Conservation (phyloP, 306 rosid genomes). For the Phaseolus lunatus region DNA sequence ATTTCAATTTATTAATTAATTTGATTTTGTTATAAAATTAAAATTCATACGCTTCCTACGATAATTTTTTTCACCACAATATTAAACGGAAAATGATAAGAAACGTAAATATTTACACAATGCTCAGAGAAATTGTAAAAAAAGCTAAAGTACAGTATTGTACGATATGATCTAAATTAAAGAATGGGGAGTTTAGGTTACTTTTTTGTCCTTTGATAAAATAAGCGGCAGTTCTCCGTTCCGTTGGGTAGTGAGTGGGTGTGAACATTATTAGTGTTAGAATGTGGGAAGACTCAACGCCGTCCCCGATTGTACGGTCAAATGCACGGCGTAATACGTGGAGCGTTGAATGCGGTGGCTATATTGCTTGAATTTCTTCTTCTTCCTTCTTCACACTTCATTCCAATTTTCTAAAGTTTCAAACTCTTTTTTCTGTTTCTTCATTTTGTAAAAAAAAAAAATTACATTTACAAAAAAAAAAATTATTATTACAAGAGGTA, state of each 20-base stretch:
- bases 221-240: neutral
- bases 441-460: no score
- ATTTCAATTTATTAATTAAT: no score
- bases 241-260: neutral
- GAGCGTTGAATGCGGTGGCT: conserved; percentile 64
- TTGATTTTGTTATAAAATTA: no score
- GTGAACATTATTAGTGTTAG: conserved; percentile 7
- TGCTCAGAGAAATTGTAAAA: neutral
- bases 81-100: no score
- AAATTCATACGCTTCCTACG: no score
- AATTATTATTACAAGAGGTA: no score
- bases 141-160: neutral
- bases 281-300: neutral
- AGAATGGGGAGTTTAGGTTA: no score
- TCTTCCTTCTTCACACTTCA: neutral
- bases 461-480: no score
- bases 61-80: no score
- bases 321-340: conserved; percentile 75
- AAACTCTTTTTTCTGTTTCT: neutral
- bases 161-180: neutral
- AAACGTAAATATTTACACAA: neutral
- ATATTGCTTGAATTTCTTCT: neutral
- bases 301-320: conserved; percentile 51
- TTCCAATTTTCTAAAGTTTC: neutral
- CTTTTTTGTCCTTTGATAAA: neutral